Evolutionary conservation across 179 eudicot genomes (phyloP).

Genomic region (Beta lomatogona): DNA sequence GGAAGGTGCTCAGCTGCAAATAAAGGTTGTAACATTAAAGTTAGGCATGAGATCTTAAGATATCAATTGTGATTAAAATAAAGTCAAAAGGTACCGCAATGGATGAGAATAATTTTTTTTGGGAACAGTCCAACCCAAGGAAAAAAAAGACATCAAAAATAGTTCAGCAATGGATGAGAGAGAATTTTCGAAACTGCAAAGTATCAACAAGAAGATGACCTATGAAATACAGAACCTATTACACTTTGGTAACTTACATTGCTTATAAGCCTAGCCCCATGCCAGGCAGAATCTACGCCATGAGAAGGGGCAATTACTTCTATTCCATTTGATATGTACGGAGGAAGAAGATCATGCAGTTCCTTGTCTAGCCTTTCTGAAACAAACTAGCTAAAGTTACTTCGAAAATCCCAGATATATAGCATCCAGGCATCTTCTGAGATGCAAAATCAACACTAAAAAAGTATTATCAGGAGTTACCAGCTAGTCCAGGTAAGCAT

Average conservation of each 20-base stretch:
- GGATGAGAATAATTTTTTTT: no score
- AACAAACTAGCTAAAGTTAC: slow-evolving; percentile 2
- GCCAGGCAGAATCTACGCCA: slow-evolving; percentile 90
- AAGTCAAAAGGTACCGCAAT: not conserved
- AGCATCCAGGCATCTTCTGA: no score
- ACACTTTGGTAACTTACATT: slow-evolving; percentile 51
- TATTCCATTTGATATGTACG: slow-evolving; percentile 55
- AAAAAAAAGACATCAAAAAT: not conserved
- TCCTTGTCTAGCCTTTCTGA: slow-evolving; percentile 91
- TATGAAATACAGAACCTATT: not conserved
- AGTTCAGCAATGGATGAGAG: not conserved
- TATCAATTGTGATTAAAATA: not conserved
- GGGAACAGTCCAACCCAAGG: no score
- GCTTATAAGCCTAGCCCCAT: slow-evolving; percentile 85
- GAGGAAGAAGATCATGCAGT: slow-evolving; percentile 53
- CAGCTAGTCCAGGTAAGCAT: slow-evolving; percentile 86
- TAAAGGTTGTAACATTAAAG: not conserved
- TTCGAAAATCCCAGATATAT: not conserved
- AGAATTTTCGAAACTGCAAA: not conserved
- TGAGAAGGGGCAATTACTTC: slow-evolving; percentile 72
- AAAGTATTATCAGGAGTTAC: slow-evolving; percentile 31
- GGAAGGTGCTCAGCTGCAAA: slow-evolving; percentile 81
- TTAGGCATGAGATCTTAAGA: not conserved
- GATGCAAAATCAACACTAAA: not conserved
- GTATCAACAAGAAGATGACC: not conserved